Percentiles rank a stretch among this genome's conserved stretches.
These are phyloP conservation scores for Aspergillus thermomutatus DNA, from an alignment of 2,329 filamentous ascomycete genomes.

Conservation along the genomic window DNA sequence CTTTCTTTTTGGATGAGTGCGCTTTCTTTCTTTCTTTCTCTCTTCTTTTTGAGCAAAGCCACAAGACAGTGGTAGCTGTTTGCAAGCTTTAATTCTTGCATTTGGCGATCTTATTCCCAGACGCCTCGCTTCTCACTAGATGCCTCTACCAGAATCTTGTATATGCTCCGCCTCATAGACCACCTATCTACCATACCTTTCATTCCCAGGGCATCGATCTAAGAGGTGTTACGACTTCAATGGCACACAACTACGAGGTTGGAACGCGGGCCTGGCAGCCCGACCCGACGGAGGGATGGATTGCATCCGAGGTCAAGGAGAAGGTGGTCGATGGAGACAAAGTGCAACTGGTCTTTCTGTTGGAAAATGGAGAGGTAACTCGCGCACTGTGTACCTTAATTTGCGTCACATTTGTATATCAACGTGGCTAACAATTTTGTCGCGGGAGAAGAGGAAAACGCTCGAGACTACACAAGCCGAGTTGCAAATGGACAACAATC, in stretches of 20 bases:
- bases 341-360: constrained; percentile 78
- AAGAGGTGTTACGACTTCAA: constrained; percentile 10
- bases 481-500: constrained; percentile 72
- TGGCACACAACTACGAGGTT: constrained; percentile 94
- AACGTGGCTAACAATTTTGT: constrained; percentile 8
- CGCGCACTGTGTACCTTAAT: not conserved
- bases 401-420: not conserved
- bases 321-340: constrained; percentile 83
- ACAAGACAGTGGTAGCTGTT: not conserved
- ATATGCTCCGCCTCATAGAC: constrained; percentile 14
- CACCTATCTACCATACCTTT: constrained; percentile 11
- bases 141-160: constrained; percentile 20
- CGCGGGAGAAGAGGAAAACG: constrained; percentile 62
- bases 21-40: constrained; percentile 12
- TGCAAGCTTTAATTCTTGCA: constrained; percentile 1
- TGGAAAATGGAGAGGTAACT: constrained; percentile 86
- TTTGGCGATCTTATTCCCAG: constrained; percentile 8
- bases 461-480: constrained; percentile 74
- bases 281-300: constrained; percentile 92
- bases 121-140: constrained; percentile 22
- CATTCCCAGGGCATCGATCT: constrained; percentile 5
- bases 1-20: constrained; percentile 2
- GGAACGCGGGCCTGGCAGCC: constrained; percentile 98
- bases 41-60: constrained; percentile 1
- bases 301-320: constrained; percentile 88